Conservation (phyloP, 495 filamentous ascomycete species). For the Neurospora sp. region DNA sequence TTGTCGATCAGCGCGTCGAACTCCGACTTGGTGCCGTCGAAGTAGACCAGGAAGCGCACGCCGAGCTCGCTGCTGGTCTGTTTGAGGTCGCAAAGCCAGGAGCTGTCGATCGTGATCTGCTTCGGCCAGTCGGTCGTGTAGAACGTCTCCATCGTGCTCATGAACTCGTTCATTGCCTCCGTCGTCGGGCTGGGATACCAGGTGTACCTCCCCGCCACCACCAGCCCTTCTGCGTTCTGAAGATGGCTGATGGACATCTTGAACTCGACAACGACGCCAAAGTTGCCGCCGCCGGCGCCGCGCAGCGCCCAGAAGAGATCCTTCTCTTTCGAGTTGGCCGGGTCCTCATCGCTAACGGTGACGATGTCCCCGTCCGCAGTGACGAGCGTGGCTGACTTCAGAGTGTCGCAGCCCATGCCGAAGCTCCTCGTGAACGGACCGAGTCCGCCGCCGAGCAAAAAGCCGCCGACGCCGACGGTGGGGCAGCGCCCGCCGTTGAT, state of each 20-base stretch:
- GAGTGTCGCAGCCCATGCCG: slow-evolving; percentile 17
- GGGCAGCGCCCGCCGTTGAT: slow-evolving; percentile 21
- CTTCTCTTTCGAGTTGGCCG: too few species aligned
- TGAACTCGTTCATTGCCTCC: background rate
- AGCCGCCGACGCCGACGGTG: slow-evolving; percentile 18
- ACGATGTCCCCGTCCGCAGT: slow-evolving; percentile 29
- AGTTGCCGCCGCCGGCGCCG: slow-evolving; percentile 42
- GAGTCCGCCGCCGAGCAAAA: slow-evolving; percentile 11
- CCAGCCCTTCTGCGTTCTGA: background rate
- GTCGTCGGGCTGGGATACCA: background rate
- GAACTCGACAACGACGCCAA: slow-evolving; percentile 41
- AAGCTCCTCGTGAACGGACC: slow-evolving; percentile 16
- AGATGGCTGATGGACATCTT: slow-evolving; percentile 25
- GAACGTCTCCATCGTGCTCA: background rate
- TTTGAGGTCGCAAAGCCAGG: slow-evolving; percentile 19
- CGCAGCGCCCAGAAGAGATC: slow-evolving; percentile 39
- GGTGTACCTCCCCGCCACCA: background rate
- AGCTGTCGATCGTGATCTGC: slow-evolving; percentile 17
- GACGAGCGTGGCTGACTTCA: slow-evolving; percentile 9
- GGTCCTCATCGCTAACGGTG: slow-evolving; percentile 21
- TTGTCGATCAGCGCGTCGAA: background rate
- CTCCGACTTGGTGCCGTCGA: background rate
- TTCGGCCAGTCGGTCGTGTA: slow-evolving; percentile 2
- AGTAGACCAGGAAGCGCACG: background rate
- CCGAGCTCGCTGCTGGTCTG: background rate